Evolutionary conservation across 805 yeast species (phyloP), one percentile per base, ranked within the genome.

Genomic region (Saccharomycopsis capsularis): DNA sequence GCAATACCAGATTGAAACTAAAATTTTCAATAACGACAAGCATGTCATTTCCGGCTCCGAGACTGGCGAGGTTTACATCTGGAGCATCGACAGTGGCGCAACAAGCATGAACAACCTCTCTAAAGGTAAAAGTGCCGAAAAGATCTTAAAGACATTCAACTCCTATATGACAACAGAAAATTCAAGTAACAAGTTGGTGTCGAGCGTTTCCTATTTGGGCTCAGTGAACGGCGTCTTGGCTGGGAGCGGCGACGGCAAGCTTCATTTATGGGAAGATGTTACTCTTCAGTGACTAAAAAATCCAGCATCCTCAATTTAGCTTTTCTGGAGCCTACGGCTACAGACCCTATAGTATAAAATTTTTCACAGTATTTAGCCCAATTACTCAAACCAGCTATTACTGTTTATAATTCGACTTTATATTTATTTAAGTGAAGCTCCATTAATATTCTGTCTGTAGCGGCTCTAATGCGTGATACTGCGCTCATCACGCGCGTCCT

Each of bases 31-130:
- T 16, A 15, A 22, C 18, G 51, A 50, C 27, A 3, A n/a, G n/a
- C n/a, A 25, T 21, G 19, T 40, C 2, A 43, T 51, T 3, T 47
- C 54, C 7, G 54, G 54, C 11, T 51, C 54, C 9, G 52, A 43
- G 19, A 51, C 52, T 24, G 54, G 54, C 3, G 54, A 51, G 30
- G 54, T 51, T 5, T 51, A 47, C 34, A 22, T 47, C 19, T 51
- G 54, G 54, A 24, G 21, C 5, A 3, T 43, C 3, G n/a, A n/a
- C n/a, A n/a, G n/a, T n/a, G n/a, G n/a, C n/a, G 44, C n/a, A n/a
- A 23, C 2, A n/a, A 32, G 11, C 16, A 16, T n/a, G n/a, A n/a
- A n/a, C n/a, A n/a, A n/a, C n/a, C n/a, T n/a, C n/a, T 11, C 15
- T n/a, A 23, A 23, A 15, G 32, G 43, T n/a, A 36, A 21, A 18